Conservation (phyloP, 2,329 filamentous ascomycete species). For the Chaetomium olivaceum region DNA sequence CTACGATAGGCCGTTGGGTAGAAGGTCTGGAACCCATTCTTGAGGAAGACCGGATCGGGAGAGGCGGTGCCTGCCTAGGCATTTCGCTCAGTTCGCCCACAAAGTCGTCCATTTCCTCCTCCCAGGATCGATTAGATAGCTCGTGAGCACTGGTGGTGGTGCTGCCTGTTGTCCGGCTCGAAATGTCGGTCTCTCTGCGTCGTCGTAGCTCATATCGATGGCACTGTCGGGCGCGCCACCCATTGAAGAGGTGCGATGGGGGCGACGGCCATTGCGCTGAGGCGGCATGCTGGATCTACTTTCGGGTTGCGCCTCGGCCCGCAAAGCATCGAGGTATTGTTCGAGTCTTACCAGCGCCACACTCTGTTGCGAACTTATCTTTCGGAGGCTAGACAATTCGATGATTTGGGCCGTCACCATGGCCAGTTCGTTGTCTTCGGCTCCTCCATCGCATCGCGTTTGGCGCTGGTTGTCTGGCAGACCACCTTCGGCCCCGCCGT, state of each 20-base stretch:
- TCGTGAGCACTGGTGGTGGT: conserved; percentile 4
- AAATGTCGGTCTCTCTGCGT: conserved; percentile 9
- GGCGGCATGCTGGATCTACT: conserved; percentile 11
- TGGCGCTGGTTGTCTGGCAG: not conserved
- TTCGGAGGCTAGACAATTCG: conserved; percentile 37
- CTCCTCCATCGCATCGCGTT: conserved; percentile 26
- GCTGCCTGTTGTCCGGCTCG: conserved; percentile 27
- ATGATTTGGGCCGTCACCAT: conserved; percentile 41
- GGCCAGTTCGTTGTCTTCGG: conserved; percentile 36
- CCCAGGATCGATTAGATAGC: conserved; percentile 18
- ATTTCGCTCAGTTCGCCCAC: conserved; percentile 36
- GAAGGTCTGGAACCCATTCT: conserved; percentile 18
- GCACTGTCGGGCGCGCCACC: conserved; percentile 45
- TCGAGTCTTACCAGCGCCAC: conserved; percentile 70
- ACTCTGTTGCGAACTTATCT: conserved; percentile 59
- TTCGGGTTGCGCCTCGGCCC: conserved; percentile 54
- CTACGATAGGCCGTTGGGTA: conserved; percentile 3
- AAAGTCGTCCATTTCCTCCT: conserved; percentile 37
- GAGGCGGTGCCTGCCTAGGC: conserved; percentile 34
- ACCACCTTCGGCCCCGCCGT: not conserved
- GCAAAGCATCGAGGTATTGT: conserved; percentile 68
- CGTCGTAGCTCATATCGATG: conserved; percentile 41
- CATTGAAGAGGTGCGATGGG: conserved; percentile 34
- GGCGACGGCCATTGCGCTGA: conserved; percentile 5
- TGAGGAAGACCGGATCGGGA: conserved; percentile 34